phyloP scores from a whole-genome alignment of 176 grass and related monocot species.

The Oryza brachyantha region DNA sequence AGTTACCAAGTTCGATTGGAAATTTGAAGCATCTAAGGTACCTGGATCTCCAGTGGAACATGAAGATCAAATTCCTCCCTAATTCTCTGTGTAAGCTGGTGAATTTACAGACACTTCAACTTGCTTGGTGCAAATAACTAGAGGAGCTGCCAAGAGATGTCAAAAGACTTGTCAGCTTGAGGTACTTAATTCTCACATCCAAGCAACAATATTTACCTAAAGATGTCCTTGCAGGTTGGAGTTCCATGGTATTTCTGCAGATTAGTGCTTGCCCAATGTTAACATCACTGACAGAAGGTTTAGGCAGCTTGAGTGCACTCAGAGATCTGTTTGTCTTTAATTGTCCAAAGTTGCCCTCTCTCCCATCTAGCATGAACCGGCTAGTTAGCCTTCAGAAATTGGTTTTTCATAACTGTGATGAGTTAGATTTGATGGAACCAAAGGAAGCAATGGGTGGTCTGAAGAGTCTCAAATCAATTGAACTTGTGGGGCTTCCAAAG shows the following conservation, averaged over 20 bases:
- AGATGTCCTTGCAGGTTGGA: background rate
- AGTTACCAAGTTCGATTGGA: background rate
- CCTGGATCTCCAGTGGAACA: conserved; percentile 7
- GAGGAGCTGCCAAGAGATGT: background rate
- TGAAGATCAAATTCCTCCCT: background rate
- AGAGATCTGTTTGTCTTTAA: background rate
- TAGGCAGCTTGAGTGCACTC: background rate
- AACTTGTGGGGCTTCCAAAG: conserved; percentile 16
- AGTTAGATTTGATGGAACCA: conserved; percentile 12
- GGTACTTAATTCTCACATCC: background rate
- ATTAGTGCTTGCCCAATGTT: background rate
- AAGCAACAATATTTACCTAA: conserved; percentile 4
- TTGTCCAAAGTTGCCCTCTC: conserved; percentile 15
- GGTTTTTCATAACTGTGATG: background rate
- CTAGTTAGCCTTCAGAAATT: background rate
- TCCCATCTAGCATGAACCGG: background rate
- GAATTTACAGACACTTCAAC: background rate
- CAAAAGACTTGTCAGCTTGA: background rate
- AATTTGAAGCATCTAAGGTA: conserved; percentile 20
- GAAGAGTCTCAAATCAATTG: background rate
- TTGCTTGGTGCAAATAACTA: background rate
- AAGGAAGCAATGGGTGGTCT: background rate
- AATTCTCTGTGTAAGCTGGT: conserved; percentile 5
- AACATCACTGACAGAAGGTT: background rate
- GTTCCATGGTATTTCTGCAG: background rate